These are phyloP conservation scores for Carpediemonas membranifera DNA, from an alignment of 78 protist species.

Conservation along the genomic window DNA sequence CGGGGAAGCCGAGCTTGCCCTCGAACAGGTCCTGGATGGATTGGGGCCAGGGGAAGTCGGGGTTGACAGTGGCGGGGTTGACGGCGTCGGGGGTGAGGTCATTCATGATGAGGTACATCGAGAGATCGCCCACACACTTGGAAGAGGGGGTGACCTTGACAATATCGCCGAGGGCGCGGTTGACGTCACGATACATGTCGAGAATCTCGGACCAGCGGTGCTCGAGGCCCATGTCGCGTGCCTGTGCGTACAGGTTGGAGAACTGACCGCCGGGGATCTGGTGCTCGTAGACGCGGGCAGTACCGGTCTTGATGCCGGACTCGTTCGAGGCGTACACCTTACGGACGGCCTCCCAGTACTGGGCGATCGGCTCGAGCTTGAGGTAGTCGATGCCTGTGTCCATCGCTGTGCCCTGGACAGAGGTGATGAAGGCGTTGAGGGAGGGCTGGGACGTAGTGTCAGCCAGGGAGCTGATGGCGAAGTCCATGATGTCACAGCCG, in stretches of 20 bases:
- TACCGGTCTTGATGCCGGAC: conserved; percentile 15
- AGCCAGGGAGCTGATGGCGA: conserved; percentile 55
- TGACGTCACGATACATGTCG: conserved; percentile 47
- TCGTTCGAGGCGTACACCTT: conserved; percentile 25
- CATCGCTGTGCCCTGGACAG: conserved; percentile 8
- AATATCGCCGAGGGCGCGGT: conserved; percentile 62
- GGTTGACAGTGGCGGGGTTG: background rate
- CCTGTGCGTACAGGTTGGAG: conserved; percentile 68
- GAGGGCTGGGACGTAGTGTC: conserved; percentile 70
- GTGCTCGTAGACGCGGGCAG: conserved; percentile 55
- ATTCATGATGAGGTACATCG: background rate
- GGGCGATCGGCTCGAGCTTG: background rate
- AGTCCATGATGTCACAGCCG: conserved; percentile 62
- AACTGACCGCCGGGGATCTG: conserved; percentile 85
- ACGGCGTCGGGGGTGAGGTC: background rate
- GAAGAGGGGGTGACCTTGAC: conserved; percentile 52
- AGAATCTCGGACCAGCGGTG: conserved; percentile 51
- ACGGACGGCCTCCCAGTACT: conserved; percentile 45
- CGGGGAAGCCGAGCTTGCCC: conserved; percentile 3
- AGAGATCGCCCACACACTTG: conserved; percentile 27
- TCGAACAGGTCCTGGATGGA: background rate
- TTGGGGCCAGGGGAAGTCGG: background rate
- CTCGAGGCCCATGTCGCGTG: conserved; percentile 41
- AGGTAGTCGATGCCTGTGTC: conserved; percentile 24
- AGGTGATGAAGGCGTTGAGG: conserved; percentile 48